Base-by-base conservation (phyloP, 306 rosid species). In the Carpinus viminea region DNA sequence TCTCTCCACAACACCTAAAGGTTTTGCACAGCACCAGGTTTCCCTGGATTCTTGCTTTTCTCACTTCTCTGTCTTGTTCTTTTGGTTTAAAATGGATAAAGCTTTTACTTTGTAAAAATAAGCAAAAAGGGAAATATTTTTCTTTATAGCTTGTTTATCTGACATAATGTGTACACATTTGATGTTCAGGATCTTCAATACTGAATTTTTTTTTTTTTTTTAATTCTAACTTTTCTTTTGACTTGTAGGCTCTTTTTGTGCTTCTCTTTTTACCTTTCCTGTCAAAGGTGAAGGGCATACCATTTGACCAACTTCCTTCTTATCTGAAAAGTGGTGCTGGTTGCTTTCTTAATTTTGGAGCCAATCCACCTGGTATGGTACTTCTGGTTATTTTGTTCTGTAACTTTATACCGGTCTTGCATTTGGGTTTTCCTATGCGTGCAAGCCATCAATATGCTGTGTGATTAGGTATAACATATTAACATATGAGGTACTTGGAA, bases 341-440 rank as follows among this genome's bases (percentile, higher is more conserved):
- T 79, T 94, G 97, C 93, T 92, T 92, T 87, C 84, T 92, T 72
- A 90, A 94, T 79, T 76, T 87, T 75, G 96, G 97, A 82, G 87
- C 90, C 55, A 36, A 65, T 74, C 75, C 79, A 73, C 34, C 85
- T 86, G 88, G 97, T 84, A 89, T 51, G 79, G 64, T 70, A 53
- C 46, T 64, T n/a, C 71, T 75, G 75, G 65, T 80, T 57, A 20
- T 74, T 17, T 64, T 76, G 34, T 62, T 83, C 48, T 78, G 59
- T n/a, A 28, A 68, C 54, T 64, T 13, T 76, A 17, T 24, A 76
- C 56, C 62, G 12, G 61, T 41, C 73, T 18, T 55, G 56, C 60
- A 48, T 53, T 31, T 34, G 77, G 57, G 21, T 68, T 76, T 77
- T 16, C 21, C 64, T 73, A 79, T 41, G 45, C 70, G 46, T 79